These are phyloP conservation scores for Firmiana major DNA, from an alignment of 345 rosid species.

Conservation along the genomic window DNA sequence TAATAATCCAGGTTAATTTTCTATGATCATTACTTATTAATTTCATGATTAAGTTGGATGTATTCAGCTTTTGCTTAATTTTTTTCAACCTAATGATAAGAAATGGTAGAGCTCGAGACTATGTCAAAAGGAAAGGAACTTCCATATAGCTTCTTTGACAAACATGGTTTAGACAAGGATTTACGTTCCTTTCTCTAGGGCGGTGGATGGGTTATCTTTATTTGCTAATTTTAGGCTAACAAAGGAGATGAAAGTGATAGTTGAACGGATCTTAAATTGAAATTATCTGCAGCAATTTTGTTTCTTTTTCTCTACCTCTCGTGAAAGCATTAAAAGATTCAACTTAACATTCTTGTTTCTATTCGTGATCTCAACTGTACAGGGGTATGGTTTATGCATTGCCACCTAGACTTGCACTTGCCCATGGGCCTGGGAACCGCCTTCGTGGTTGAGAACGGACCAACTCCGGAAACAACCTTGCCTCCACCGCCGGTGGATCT, in stretches of 20 bases:
- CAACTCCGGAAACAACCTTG: conserved; percentile 40
- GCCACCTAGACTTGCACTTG: conserved; percentile 64
- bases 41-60: not conserved
- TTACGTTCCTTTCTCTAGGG: not conserved
- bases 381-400: conserved; percentile 74
- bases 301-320: not conserved
- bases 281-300: not conserved
- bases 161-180: not conserved
- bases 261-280: not conserved
- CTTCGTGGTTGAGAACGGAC: conserved; percentile 58
- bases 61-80: not conserved
- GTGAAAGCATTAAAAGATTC: not conserved
- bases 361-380: conserved; percentile 5
- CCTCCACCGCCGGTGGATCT: conserved; percentile 77
- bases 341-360: not conserved
- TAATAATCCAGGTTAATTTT: conserved; percentile 69
- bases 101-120: not conserved
- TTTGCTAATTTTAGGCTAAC: not conserved
- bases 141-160: not conserved
- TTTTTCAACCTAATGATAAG: not conserved
- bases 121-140: not conserved
- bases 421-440: conserved; percentile 57
- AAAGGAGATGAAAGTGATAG: not conserved
- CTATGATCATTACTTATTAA: conserved; percentile 15
- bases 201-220: not conserved